Evolutionary conservation across 1,284 basidiomycete species (phyloP).

Genomic region (Puccinia polysora): DNA sequence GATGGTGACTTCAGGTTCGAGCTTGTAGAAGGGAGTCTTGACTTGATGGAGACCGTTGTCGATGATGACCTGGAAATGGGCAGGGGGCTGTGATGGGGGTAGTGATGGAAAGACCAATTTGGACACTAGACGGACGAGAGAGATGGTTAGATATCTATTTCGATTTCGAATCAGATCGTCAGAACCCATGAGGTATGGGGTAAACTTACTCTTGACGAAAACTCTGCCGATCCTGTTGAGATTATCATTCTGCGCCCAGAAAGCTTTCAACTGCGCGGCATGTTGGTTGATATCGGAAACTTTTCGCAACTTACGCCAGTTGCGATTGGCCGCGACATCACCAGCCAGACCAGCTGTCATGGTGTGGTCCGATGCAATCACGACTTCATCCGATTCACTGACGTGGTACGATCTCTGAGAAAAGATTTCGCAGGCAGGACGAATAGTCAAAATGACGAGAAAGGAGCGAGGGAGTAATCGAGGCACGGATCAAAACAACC

Average conservation of each 20-base stretch:
- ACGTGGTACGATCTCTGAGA: constrained; percentile 32
- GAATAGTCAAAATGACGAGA: not conserved
- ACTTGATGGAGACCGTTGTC: constrained; percentile 40
- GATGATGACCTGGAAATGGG: constrained; percentile 35
- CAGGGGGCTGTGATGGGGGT: constrained; percentile 5
- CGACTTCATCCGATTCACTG: constrained; percentile 35
- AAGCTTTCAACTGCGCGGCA: constrained; percentile 37
- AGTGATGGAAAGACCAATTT: constrained; percentile 26
- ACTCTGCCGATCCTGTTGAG: constrained; percentile 32
- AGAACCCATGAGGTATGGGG: too few species aligned
- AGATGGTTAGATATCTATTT: too few species aligned
- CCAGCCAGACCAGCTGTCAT: constrained; percentile 35
- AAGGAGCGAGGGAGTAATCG: too few species aligned
- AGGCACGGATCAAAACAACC: not conserved
- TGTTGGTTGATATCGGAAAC: constrained; percentile 43
- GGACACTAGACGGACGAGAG: too few species aligned
- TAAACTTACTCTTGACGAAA: constrained; percentile 41
- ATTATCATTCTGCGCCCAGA: constrained; percentile 40
- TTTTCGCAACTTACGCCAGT: constrained; percentile 42
- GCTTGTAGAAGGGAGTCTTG: constrained; percentile 24
- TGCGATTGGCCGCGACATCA: constrained; percentile 37
- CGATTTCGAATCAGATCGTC: too few species aligned
- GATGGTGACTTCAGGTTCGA: constrained; percentile 31
- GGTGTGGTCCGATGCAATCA: constrained; percentile 30
- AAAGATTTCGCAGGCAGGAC: not conserved